Evolutionary conservation across 2,329 filamentous ascomycete species (phyloP).

Genomic region (Pyrenophora seminiperda): DNA sequence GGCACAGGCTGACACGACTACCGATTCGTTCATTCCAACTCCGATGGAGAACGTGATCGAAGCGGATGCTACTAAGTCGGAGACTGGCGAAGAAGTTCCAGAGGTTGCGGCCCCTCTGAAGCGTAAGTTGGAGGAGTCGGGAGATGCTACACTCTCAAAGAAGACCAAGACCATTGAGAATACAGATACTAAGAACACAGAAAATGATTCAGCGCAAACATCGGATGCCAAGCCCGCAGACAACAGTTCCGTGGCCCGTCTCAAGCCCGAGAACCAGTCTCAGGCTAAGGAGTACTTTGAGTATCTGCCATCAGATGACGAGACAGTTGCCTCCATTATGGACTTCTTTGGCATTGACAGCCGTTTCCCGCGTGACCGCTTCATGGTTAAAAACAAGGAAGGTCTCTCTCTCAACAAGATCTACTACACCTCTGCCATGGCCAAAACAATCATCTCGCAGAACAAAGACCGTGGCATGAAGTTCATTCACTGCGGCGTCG

Average conservation of each 20-base stretch:
- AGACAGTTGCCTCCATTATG: slow-evolving; percentile 77
- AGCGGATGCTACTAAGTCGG: slow-evolving; percentile 27
- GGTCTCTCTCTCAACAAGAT: slow-evolving; percentile 91
- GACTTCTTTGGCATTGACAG: slow-evolving; percentile 83
- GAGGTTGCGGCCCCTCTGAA: slow-evolving; percentile 38
- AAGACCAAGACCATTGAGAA: slow-evolving; percentile 39
- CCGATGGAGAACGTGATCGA: slow-evolving; percentile 34
- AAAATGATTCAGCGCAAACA: slow-evolving; percentile 17
- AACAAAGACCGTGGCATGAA: slow-evolving; percentile 93
- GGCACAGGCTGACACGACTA: slow-evolving; percentile 25
- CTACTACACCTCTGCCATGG: slow-evolving; percentile 89
- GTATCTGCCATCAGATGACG: slow-evolving; percentile 75
- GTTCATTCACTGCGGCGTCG: slow-evolving; percentile 95
- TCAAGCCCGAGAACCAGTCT: slow-evolving; percentile 57
- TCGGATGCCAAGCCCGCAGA: slow-evolving; percentile 18
- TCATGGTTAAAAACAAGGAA: slow-evolving; percentile 92
- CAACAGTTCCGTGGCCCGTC: slow-evolving; percentile 33
- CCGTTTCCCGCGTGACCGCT: slow-evolving; percentile 86
- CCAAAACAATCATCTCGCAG: slow-evolving; percentile 79
- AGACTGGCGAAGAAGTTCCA: slow-evolving; percentile 14
- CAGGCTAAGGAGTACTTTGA: slow-evolving; percentile 86
- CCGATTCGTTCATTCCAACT: slow-evolving; percentile 27
- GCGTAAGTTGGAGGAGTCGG: slow-evolving; percentile 49
- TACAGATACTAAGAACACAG: slow-evolving; percentile 10
- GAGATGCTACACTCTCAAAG: slow-evolving; percentile 36